Evolutionary conservation across 192 early-diverging fungal species (phyloP).

Genomic region (Oehlia diaphana): DNA sequence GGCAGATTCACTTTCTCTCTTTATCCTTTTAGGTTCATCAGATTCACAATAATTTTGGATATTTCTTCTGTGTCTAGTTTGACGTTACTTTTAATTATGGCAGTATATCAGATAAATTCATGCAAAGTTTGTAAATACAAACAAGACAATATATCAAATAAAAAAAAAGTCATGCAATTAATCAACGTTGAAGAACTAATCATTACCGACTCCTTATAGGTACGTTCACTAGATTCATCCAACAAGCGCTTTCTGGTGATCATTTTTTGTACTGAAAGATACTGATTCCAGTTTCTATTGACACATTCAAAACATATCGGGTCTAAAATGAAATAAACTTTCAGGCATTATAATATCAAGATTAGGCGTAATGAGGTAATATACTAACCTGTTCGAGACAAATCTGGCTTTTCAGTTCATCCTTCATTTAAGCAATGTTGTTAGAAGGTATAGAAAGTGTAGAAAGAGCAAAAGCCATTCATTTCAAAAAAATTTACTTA

Average conservation of each 20-base stretch:
- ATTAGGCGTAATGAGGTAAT: not conserved
- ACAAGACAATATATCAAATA: too few species aligned
- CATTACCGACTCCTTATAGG: too few species aligned
- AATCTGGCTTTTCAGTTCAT: not conserved
- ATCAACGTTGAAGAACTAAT: too few species aligned
- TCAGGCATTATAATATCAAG: not conserved
- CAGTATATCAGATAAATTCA: too few species aligned
- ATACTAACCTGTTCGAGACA: constrained; percentile 10
- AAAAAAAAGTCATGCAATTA: too few species aligned
- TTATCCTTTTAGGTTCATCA: too few species aligned
- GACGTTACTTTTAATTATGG: too few species aligned
- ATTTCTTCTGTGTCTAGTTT: too few species aligned
- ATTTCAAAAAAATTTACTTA: constrained; percentile 13
- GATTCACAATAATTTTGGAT: too few species aligned
- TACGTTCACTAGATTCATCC: too few species aligned
- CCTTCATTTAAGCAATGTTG: not conserved
- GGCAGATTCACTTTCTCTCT: too few species aligned
- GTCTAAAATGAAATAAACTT: constrained; percentile 6
- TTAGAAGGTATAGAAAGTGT: not conserved
- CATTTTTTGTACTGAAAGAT: not conserved
- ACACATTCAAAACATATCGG: not conserved
- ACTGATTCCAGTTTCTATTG: not conserved
- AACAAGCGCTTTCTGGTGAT: not conserved
- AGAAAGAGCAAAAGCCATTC: not conserved
- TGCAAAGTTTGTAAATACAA: too few species aligned